Base-by-base conservation (phyloP, 371 early-diverging fungal species). In the Mortierella polycephala region DNA sequence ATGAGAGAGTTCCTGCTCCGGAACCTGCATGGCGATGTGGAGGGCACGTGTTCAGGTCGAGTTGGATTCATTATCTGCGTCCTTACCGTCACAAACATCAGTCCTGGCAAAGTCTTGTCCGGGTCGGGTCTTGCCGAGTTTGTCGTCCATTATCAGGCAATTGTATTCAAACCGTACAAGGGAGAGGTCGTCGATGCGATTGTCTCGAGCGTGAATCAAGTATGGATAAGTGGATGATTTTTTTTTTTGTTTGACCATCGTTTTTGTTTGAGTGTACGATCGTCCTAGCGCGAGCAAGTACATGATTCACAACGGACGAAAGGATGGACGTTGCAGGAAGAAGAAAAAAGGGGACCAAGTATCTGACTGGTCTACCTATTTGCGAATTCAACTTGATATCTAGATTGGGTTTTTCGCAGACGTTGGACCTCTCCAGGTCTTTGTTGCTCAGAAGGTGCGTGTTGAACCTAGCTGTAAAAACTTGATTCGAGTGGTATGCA, bases 401-500 rank as follows among this genome's bases (percentile, higher is more conserved):
- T 81, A 94, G 92, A 94, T 98, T 89, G 99, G 99, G 7, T 95
- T 99, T 77, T 98, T 98, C 84, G 96, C 95, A 12, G 96, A 96
- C 65, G 95, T 96, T 18, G 99, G 99, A 1, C 99, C 99, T 1
- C 85, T 99, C 39, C 91, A 94, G 75, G 94, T 99, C 12, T 99
- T 99, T 88, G 96, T 99, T 8, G 94, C 98, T 1, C 90, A 85
- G 46, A 93, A 96, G 79, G 97, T 96, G 52, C 3, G 61, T 57
- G 39, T n/a, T n/a, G 11, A 23, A 5, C 53, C 21, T 20, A 20
- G 20, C 11, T 4, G 18, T 18, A 12, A 16, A 10, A 18, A 18
- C 21, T 12, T 53, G 18, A 53, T 13, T 53, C 11, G 13, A 11
- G 30, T 53, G 11, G 20, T 11, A 67, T n/a, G 6, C 30, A 42